phyloP scores from a whole-genome alignment of 2,329 filamentous ascomycete genomes.

The Mariannaea sp. region DNA sequence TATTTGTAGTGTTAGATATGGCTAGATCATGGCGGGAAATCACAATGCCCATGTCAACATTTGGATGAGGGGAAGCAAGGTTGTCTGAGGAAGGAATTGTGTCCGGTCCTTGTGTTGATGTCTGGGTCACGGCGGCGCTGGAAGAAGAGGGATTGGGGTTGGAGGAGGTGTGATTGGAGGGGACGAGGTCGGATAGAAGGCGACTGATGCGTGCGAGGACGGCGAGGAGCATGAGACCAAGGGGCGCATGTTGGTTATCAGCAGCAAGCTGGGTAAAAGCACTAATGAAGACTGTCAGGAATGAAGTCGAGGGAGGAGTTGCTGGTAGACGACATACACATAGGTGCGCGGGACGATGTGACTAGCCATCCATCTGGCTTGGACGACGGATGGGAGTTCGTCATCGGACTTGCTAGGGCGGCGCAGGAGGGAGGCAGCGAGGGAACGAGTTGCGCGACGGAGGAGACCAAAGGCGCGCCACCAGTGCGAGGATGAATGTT shows the following conservation, averaged over 20 bases:
- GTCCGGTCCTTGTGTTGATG: background rate
- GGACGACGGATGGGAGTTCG: constrained; percentile 23
- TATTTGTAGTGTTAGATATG: constrained; percentile 13
- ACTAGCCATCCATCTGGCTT: constrained; percentile 39
- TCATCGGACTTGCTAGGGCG: constrained; percentile 11
- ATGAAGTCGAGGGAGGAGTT: background rate
- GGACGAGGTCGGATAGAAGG: constrained; percentile 46
- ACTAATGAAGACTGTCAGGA: constrained; percentile 40
- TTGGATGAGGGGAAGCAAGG: background rate
- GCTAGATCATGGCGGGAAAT: constrained; percentile 36
- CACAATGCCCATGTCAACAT: constrained; percentile 37
- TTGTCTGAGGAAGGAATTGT: background rate
- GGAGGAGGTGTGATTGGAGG: constrained; percentile 17
- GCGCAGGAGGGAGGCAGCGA: constrained; percentile 46
- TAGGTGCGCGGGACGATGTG: constrained; percentile 44
- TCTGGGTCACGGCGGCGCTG: background rate
- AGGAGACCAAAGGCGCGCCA: constrained; percentile 75
- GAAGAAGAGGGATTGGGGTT: background rate
- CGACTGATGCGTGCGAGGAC: constrained; percentile 63
- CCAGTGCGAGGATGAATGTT: constrained; percentile 83
- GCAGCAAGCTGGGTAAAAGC: constrained; percentile 72
- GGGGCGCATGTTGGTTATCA: constrained; percentile 72
- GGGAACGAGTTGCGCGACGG: constrained; percentile 64
- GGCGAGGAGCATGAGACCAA: constrained; percentile 72
- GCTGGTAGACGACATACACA: constrained; percentile 37